Evolutionary conservation across 176 grass and related monocot genomes (phyloP).

Genomic region (Aechmea fasciata): DNA sequence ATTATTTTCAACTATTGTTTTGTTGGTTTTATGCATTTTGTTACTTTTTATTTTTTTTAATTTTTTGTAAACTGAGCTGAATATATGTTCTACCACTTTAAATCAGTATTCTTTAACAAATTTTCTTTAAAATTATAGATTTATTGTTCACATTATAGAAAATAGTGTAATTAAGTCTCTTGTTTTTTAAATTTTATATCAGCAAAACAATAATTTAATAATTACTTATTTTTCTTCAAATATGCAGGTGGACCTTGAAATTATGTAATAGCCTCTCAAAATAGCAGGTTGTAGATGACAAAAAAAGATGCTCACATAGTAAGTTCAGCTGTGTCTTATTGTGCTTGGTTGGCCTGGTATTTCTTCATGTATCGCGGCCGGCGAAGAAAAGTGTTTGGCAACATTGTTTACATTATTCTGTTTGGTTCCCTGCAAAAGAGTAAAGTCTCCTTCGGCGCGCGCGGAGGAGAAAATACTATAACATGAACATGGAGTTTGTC

Average conservation of each 20-base stretch:
- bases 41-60: too few species aligned
- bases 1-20: too few species aligned
- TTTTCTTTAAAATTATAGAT: too few species aligned
- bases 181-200: too few species aligned
- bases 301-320: background rate
- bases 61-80: too few species aligned
- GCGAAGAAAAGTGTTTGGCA: background rate
- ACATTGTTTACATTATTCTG: background rate
- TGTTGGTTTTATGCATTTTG: too few species aligned
- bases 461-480: background rate
- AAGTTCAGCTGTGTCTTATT: background rate
- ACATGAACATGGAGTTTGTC: background rate
- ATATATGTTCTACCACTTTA: too few species aligned
- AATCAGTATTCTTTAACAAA: too few species aligned
- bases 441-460: background rate
- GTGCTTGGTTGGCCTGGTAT: background rate
- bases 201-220: background rate
- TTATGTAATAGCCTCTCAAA: background rate
- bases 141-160: background rate
- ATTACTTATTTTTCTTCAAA: background rate
- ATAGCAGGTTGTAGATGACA: background rate
- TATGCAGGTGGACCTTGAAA: slow-evolving; percentile 37
- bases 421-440: background rate
- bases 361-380: background rate
- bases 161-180: background rate